These are phyloP conservation scores for Hericium coralloides DNA, from an alignment of 768 basidiomycete species.

Conservation along the genomic window DNA sequence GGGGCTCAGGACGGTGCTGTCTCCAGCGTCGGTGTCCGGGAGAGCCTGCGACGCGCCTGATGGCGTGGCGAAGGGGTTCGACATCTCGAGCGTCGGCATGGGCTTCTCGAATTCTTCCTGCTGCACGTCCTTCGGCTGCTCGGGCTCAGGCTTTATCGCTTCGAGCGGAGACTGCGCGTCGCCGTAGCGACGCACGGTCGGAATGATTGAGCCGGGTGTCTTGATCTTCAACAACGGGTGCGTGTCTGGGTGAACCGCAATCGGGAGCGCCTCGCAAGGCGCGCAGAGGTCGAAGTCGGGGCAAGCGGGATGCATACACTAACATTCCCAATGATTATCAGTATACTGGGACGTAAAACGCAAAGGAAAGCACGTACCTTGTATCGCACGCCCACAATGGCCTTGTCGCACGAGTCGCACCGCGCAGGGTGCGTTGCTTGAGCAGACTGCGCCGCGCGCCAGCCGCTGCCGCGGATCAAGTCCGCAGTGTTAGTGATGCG, in stretches of 20 bases:
- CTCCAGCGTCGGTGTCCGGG: neutral
- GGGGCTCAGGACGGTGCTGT: neutral
- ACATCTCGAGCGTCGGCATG: neutral
- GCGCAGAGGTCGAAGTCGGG: slow-evolving; percentile 77
- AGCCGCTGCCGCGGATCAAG: slow-evolving; percentile 35
- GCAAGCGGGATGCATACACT: slow-evolving; percentile 74
- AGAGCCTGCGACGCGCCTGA: neutral
- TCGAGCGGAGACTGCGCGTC: neutral
- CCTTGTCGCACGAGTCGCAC: slow-evolving; percentile 52
- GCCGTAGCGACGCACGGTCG: slow-evolving; percentile 27
- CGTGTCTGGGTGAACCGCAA: slow-evolving; percentile 58
- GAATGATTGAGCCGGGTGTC: slow-evolving; percentile 38
- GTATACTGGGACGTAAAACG: neutral
- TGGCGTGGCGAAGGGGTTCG: neutral
- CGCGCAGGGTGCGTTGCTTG: slow-evolving; percentile 38
- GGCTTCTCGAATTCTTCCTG: neutral
- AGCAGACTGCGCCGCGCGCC: slow-evolving; percentile 14
- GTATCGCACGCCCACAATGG: slow-evolving; percentile 58
- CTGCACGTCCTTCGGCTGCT: neutral
- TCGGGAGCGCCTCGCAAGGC: slow-evolving; percentile 72
- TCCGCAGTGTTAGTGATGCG: slow-evolving; percentile 45
- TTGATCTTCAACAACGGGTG: slow-evolving; percentile 76
- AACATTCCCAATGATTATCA: neutral
- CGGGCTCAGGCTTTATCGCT: neutral
- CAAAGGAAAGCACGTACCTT: slow-evolving; percentile 26